These are phyloP conservation scores for Aspergillus sp. DNA, from an alignment of 2,329 filamentous ascomycete genomes.

Conservation along the genomic window DNA sequence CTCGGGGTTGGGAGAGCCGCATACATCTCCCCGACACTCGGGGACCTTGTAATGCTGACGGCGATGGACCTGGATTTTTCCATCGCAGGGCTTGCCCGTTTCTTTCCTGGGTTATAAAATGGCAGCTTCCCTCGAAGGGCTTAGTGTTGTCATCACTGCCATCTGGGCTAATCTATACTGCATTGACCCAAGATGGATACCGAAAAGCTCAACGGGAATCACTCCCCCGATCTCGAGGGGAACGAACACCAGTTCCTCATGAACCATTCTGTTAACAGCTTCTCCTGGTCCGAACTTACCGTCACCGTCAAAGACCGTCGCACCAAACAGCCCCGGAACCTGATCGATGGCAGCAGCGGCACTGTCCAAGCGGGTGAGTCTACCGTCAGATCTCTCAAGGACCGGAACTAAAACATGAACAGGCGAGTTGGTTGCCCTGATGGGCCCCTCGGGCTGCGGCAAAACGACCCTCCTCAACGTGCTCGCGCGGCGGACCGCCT, in stretches of 20 bases:
- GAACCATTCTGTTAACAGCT: slow-evolving; percentile 63
- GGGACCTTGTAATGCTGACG: background rate
- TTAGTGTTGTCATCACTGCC: background rate
- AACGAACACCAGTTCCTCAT: slow-evolving; percentile 32
- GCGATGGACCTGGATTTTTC: too few relatives aligned
- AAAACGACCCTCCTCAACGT: slow-evolving; percentile 85
- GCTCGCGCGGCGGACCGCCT: slow-evolving; percentile 62
- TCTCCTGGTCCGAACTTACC: slow-evolving; percentile 66
- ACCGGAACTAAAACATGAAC: slow-evolving; percentile 4
- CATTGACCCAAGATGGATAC: background rate
- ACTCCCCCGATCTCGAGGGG: slow-evolving; percentile 27
- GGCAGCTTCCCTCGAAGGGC: background rate
- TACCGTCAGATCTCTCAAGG: background rate
- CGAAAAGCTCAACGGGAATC: background rate
- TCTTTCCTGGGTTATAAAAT: background rate
- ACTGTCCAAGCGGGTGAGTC: slow-evolving; percentile 59
- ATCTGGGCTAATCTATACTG: background rate
- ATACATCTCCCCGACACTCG: background rate
- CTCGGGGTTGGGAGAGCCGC: background rate
- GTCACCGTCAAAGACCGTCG: slow-evolving; percentile 72
- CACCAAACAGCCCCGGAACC: slow-evolving; percentile 61
- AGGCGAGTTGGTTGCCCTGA: slow-evolving; percentile 74
- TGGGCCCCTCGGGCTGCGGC: slow-evolving; percentile 73
- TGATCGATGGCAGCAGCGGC: slow-evolving; percentile 64
- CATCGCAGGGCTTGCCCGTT: background rate